Base-by-base conservation (phyloP, 1,139 yeast species). In the Petasospora rhodanensis region DNA sequence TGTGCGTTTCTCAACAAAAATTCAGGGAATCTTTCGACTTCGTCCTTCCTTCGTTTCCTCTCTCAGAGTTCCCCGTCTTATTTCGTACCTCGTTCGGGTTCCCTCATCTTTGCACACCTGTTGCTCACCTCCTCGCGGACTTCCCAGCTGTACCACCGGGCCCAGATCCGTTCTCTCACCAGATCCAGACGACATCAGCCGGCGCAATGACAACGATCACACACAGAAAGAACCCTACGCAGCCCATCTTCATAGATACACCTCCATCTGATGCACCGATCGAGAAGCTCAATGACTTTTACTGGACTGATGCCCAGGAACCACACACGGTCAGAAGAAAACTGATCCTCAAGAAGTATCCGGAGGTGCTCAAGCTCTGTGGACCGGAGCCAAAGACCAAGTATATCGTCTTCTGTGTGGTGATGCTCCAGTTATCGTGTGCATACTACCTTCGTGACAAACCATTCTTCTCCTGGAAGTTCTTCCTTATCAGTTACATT, bases 381-480 rank as follows among this genome's bases (percentile, higher is more conserved):
- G 96, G 96, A 3, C 84, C 77, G 43, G 96, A 87, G 58, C 94
- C 95, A 0, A 59, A 69, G 37, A 87, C 96, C 6, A 86, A 86
- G 52, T 87, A 79, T 66, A 73, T 82, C 20, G 79, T 83, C 6
- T 40, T 68, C 2, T 66, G 66, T 1, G 89, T 87, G 9, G 86
- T 84, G 10, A 43, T 64, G 1, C 47, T 80, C 15, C 96, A 87
- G 56, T 61, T 84, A 28, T 37, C 70, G 0, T 58, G 70, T 8
- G 94, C 95, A 0, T 76, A 69, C 49, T 58, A 68, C 37, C 62
- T 87, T 36, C 66, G 81, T 40, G 55, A 79, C 47, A 68, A 79
- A 0, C 59, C 71, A 14, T 68, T 82, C 20, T 60, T 73, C 29
- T 58, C 71, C 18, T 68, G 69, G 66, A 68, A 68, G 45, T 83